phyloP scores from a whole-genome alignment of 331 rosid genomes.

The Malus hybrid region DNA sequence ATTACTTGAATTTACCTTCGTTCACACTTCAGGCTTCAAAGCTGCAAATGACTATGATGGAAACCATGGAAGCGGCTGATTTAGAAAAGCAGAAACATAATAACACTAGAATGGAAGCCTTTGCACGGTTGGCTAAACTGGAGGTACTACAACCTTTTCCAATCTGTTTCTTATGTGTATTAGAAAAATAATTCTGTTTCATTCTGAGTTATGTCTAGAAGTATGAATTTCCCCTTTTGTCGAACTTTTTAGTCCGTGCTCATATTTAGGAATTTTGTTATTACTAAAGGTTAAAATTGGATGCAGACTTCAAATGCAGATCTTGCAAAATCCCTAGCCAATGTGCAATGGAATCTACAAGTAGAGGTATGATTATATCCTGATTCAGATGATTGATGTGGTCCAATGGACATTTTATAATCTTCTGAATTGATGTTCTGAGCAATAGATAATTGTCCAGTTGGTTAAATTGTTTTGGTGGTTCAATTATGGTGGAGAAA shows the following conservation, averaged over 20 bases:
- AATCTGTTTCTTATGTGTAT: conserved; percentile 7
- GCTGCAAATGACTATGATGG: conserved; percentile 84
- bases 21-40: conserved; percentile 61
- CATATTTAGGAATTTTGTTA: conserved; percentile 16
- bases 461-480: not conserved
- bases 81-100: conserved; percentile 90
- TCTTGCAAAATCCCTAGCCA: conserved; percentile 81
- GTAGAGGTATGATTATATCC: conserved; percentile 62
- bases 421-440: not conserved
- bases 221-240: not conserved
- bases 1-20: not conserved
- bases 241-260: conserved; percentile 12
- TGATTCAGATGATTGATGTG: conserved; percentile 14
- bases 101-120: conserved; percentile 87
- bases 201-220: not conserved
- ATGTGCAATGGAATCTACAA: conserved; percentile 85
- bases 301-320: conserved; percentile 91
- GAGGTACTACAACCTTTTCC: conserved; percentile 49
- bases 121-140: conserved; percentile 63
- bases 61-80: conserved; percentile 95
- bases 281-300: conserved; percentile 37
- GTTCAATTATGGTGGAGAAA: not conserved
- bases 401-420: not conserved
- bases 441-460: not conserved
- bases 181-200: not conserved